Percentiles rank a stretch among this genome's conserved stretches.
Evolutionary conservation across 2,329 filamentous ascomycete species (phyloP).

Genomic region (Xylogone sp.): DNA sequence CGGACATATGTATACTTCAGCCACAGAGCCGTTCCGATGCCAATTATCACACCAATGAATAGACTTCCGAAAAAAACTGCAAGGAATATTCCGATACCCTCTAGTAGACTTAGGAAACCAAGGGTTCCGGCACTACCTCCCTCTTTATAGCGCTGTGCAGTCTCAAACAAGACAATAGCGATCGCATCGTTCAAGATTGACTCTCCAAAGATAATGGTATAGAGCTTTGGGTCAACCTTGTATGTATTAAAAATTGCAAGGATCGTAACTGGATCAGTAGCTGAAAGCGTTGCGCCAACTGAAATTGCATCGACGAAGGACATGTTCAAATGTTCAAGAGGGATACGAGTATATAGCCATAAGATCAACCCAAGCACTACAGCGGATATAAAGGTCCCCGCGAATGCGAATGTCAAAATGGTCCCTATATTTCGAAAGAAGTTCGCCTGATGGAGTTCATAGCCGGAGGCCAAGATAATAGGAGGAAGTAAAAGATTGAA

Average conservation of each 20-base stretch:
- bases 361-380: conserved; percentile 88
- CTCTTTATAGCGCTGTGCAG: conserved; percentile 86
- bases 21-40: conserved; percentile 79
- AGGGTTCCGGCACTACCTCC: conserved; percentile 66
- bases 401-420: conserved; percentile 96
- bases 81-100: conserved; percentile 91
- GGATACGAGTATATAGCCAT: conserved; percentile 83
- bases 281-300: conserved; percentile 91
- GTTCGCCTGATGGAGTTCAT: conserved; percentile 96
- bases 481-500: conserved; percentile 98
- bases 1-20: conserved; percentile 94
- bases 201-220: conserved; percentile 98
- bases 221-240: conserved; percentile 97
- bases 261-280: conserved; percentile 96
- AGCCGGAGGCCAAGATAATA: conserved; percentile 95
- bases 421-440: conserved; percentile 98
- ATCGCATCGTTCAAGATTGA: conserved; percentile 98
- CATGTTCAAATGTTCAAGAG: conserved; percentile 80
- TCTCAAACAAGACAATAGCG: conserved; percentile 97
- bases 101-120: conserved; percentile 78
- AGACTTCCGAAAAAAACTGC: conserved; percentile 94
- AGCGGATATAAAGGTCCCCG: conserved; percentile 93
- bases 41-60: conserved; percentile 82
- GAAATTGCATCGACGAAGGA: conserved; percentile 94
- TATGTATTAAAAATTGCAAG: conserved; percentile 98